A percentile compares a stretch with the other conserved stretches of the same genome.
Evolutionary conservation across 108 stramenopile species (phyloP).

Genomic region (Cylindrotheca fusiformis): DNA sequence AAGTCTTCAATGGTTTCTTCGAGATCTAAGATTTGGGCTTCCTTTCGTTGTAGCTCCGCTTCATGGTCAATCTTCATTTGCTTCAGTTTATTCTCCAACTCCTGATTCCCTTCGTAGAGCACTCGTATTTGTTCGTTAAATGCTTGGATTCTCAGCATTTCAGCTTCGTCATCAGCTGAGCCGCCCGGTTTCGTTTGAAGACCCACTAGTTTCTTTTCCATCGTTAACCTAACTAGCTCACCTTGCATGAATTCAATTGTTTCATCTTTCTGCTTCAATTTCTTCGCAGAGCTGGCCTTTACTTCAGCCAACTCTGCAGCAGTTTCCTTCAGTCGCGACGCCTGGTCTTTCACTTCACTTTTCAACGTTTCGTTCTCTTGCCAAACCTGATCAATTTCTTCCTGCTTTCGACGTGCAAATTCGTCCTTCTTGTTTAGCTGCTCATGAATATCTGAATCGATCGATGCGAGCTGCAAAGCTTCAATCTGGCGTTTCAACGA

Average conservation of each 20-base stretch:
- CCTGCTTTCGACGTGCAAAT: not conserved
- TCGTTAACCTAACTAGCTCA: slow-evolving; percentile 34
- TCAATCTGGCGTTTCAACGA: slow-evolving; percentile 5
- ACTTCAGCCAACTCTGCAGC: slow-evolving; percentile 16
- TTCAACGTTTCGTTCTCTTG: slow-evolving; percentile 20
- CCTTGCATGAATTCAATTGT: slow-evolving; percentile 38
- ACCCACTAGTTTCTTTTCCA: slow-evolving; percentile 23
- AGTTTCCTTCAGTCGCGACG: slow-evolving; percentile 1
- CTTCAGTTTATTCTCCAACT: slow-evolving; percentile 25
- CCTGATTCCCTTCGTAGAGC: slow-evolving; percentile 23
- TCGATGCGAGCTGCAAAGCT: not conserved
- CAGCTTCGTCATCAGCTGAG: slow-evolving; percentile 17
- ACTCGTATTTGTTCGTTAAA: slow-evolving; percentile 11
- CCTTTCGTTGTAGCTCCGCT: slow-evolving; percentile 27
- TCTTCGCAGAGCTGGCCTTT: slow-evolving; percentile 16
- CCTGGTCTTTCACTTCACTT: slow-evolving; percentile 5
- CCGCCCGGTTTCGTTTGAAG: slow-evolving; percentile 11
- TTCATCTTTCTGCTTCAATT: slow-evolving; percentile 30
- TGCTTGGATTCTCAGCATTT: slow-evolving; percentile 21
- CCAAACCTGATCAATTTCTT: slow-evolving; percentile 4
- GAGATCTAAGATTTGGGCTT: slow-evolving; percentile 18
- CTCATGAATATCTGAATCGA: not conserved
- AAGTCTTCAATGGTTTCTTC: slow-evolving; percentile 16
- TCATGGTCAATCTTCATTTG: slow-evolving; percentile 8
- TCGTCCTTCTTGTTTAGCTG: slow-evolving; percentile 1